Evolutionary conservation across 2,329 filamentous ascomycete genomes (phyloP).

Genomic region (Chaetomium globosum): DNA sequence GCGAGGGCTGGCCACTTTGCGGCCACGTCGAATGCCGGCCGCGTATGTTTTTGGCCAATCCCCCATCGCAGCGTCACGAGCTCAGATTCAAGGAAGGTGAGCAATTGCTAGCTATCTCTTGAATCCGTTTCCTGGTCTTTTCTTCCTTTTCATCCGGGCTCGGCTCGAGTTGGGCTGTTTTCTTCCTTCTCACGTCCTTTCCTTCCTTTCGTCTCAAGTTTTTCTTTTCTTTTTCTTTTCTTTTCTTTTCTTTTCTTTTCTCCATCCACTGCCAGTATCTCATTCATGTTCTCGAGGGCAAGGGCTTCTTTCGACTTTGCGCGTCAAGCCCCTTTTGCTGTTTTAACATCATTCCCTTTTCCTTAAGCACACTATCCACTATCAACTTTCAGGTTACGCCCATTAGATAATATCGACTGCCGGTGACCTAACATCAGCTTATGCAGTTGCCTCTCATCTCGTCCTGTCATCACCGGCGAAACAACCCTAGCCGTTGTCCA

Average conservation of each 20-base stretch:
- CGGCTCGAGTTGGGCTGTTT: background rate
- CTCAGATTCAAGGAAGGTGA: slow-evolving; percentile 14
- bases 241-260: background rate
- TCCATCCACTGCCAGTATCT: background rate
- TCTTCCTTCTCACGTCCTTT: background rate
- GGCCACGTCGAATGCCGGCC: slow-evolving; percentile 17
- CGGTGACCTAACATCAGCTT: slow-evolving; percentile 9
- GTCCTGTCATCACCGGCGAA: background rate
- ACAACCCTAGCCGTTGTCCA: slow-evolving; percentile 1
- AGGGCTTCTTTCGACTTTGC: background rate
- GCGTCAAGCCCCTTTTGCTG: background rate
- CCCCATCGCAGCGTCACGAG: background rate
- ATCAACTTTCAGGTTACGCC: background rate
- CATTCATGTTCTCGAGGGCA: background rate
- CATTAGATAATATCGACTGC: background rate
- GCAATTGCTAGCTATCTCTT: slow-evolving; percentile 6
- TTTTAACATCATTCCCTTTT: background rate
- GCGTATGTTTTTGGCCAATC: slow-evolving; percentile 2
- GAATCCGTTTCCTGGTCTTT: background rate
- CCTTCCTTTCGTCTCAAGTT: background rate
- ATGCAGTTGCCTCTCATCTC: slow-evolving; percentile 4
- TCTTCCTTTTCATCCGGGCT: background rate
- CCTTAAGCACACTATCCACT: background rate
- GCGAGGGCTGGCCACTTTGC: slow-evolving; percentile 19
- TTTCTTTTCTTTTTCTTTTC: background rate